Base-by-base conservation (phyloP, 352 stramenopile genomes). In the Phytophthora agathidicida region DNA sequence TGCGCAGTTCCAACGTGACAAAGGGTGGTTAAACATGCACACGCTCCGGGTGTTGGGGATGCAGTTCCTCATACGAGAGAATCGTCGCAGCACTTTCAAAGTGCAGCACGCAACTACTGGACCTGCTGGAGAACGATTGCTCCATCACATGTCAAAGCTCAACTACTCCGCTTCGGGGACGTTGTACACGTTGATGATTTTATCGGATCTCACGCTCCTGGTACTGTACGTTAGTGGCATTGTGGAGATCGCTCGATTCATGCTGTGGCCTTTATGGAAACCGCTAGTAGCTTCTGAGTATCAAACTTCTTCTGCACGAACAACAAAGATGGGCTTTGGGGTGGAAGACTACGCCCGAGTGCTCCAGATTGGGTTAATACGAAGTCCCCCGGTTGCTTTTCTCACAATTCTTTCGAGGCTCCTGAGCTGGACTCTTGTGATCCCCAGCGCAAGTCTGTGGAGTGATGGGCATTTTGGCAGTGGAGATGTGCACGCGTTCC, bases 381-480 rank as follows among this genome's bases (percentile, higher is more conserved):
- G 74, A 13, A 86, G 76, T 30, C 60, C 63, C 7, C 62, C 62
- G 1, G 51, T 84, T 26, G 50, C 60, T 10, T 14, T 65, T 8
- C 53, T 89, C 10, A 77, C 68, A n/a, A 6, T 69, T 14, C 16
- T 78, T 14, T 72, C 76, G 5, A 60, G 71, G 19, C n/a, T 83
- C 13, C 23, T 89, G 5, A 74, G 76, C 3, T 89, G 79, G 76
- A 67, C 65, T 16, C 35, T 83, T n/a, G 37, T 89, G n/a, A 27
- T 83, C 14, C 79, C 76, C 7, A 63, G 60, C 7, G 47, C 51
- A n/a, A 53, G 65, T 3, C 49, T 77, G 23, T 71, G 66, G 43
- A 39, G 58, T n/a, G 66, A 75, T 31, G 51, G 56, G 8, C 47
- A 68, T 39, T 39, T 65, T 7, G 36, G 53, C 55, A 67, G 8